These are phyloP conservation scores for Poterioochromonas sp. DNA, from an alignment of 352 stramenopile genomes.

Conservation along the genomic window DNA sequence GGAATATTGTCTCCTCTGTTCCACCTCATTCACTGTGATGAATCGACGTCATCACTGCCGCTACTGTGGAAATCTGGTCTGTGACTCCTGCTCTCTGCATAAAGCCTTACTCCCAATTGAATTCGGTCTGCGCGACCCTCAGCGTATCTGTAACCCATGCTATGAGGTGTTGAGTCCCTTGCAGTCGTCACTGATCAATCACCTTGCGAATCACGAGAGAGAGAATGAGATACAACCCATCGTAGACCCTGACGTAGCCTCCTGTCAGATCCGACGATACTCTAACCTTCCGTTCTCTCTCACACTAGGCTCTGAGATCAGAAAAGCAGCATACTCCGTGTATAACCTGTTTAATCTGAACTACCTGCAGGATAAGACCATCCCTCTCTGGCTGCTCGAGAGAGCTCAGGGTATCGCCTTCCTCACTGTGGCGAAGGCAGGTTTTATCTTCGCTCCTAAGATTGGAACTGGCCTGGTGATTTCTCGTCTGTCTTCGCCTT, in stretches of 20 bases:
- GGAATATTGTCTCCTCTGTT: constrained; percentile 37
- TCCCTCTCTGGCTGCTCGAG: constrained; percentile 68
- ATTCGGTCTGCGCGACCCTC: constrained; percentile 45
- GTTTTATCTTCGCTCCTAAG: constrained; percentile 61
- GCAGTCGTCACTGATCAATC: constrained; percentile 44
- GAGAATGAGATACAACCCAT: constrained; percentile 3
- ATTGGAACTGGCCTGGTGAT: constrained; percentile 85
- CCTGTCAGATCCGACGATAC: constrained; percentile 37
- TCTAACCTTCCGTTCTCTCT: constrained; percentile 49
- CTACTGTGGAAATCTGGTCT: constrained; percentile 74
- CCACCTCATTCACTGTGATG: constrained; percentile 46
- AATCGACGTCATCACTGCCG: constrained; percentile 71
- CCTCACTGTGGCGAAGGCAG: constrained; percentile 76
- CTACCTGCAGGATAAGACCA: neutral
- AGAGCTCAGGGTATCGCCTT: constrained; percentile 78
- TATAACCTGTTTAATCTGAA: constrained; percentile 64
- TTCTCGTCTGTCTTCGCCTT: constrained; percentile 75
- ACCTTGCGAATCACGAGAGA: constrained; percentile 38
- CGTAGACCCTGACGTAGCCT: constrained; percentile 24
- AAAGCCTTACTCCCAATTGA: constrained; percentile 52
- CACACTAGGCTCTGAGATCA: constrained; percentile 77
- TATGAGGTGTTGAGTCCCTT: constrained; percentile 39
- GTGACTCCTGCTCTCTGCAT: constrained; percentile 63
- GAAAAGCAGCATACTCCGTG: constrained; percentile 71
- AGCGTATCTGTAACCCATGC: constrained; percentile 45